Evolutionary conservation across 129 eudicot species (phyloP).

Genomic region (Oenanthe sinensis): DNA sequence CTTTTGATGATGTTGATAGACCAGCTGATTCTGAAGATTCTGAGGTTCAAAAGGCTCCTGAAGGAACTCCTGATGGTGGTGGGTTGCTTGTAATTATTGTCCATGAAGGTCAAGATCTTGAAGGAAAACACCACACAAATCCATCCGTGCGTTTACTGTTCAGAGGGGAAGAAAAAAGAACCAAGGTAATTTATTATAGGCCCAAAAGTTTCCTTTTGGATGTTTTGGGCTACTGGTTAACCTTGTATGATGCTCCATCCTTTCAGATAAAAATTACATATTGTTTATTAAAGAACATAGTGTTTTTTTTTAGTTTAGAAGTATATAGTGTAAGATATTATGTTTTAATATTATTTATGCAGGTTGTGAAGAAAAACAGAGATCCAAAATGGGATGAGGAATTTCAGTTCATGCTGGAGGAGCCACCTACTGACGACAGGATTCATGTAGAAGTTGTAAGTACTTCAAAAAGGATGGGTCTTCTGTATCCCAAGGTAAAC

Average conservation of each 20-base stretch:
- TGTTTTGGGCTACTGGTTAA: not conserved
- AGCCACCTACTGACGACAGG: conserved; percentile 75
- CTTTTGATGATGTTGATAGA: conserved; percentile 43
- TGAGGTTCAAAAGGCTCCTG: conserved; percentile 67
- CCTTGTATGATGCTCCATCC: not conserved
- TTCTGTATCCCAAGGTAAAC: conserved; percentile 80
- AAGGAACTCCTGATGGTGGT: conserved; percentile 81
- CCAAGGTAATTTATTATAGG: conserved; percentile 37
- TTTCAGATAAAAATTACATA: not conserved
- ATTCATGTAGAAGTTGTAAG: conserved; percentile 80
- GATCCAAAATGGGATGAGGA: conserved; percentile 96
- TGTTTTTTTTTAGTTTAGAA: not conserved
- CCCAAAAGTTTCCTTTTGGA: not conserved
- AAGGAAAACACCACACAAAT: conserved; percentile 93
- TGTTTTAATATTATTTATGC: not conserved
- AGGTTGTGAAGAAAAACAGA: conserved; percentile 67
- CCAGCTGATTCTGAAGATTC: conserved; percentile 43
- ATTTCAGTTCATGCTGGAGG: conserved; percentile 71
- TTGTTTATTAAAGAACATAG: not conserved
- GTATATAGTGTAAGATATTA: not conserved
- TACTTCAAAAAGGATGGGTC: conserved; percentile 65
- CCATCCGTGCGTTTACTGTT: conserved; percentile 74
- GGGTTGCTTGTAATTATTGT: conserved; percentile 79
- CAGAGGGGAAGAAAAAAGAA: conserved; percentile 80
- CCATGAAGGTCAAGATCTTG: conserved; percentile 88